These are phyloP conservation scores for Kwoniella dejecticola DNA, from an alignment of 768 basidiomycete genomes.

Conservation along the genomic window DNA sequence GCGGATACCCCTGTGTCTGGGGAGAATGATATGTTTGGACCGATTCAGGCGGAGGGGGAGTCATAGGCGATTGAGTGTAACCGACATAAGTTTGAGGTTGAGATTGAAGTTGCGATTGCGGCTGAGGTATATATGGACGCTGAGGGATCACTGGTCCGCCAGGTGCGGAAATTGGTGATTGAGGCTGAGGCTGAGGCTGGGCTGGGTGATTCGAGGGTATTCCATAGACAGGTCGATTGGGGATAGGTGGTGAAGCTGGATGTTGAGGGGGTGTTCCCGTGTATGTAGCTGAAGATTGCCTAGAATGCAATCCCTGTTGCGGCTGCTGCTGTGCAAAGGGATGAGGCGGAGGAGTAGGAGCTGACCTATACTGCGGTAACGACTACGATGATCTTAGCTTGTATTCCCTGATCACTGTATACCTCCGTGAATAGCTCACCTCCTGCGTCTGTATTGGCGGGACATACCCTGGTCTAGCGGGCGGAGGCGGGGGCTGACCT, in stretches of 20 bases:
- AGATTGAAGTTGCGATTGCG: neutral
- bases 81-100: neutral
- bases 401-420: too few relatives aligned
- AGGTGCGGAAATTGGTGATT: slow-evolving; percentile 12
- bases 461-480: slow-evolving; percentile 27
- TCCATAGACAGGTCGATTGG: slow-evolving; percentile 25
- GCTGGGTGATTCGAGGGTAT: too few relatives aligned
- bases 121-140: slow-evolving; percentile 27
- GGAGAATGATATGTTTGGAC: neutral
- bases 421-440: neutral
- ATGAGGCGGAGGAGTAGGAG: slow-evolving; percentile 51
- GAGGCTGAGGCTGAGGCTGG: slow-evolving; percentile 12
- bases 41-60: neutral
- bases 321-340: slow-evolving; percentile 47
- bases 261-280: slow-evolving; percentile 21
- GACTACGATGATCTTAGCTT: slow-evolving; percentile 9
- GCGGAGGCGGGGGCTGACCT: slow-evolving; percentile 11
- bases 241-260: slow-evolving; percentile 46
- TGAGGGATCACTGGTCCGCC: slow-evolving; percentile 23
- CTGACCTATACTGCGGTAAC: slow-evolving; percentile 48
- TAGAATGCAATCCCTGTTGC: slow-evolving; percentile 35
- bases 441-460: neutral
- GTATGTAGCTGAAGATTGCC: slow-evolving; percentile 34
- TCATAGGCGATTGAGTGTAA: neutral
- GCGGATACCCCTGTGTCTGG: neutral